Conservation (phyloP, 2,329 filamentous ascomycete genomes). For the Coniochaeta sp. region DNA sequence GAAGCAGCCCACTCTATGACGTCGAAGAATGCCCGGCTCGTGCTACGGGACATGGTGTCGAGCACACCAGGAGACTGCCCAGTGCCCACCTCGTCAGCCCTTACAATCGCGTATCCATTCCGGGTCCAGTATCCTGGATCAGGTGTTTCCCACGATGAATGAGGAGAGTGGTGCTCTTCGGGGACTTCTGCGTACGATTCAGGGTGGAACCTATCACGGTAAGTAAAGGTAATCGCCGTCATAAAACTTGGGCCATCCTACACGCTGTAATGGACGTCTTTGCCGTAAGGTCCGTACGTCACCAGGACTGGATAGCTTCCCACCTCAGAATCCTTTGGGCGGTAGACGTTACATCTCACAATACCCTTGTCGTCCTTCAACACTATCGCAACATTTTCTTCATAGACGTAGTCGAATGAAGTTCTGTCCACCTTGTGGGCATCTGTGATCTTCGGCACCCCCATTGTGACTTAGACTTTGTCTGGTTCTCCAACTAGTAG, state of each 20-base stretch:
- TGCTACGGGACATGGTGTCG: constrained; percentile 40
- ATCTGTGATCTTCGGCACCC: too few relatives aligned
- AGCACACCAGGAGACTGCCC: constrained; percentile 39
- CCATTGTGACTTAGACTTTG: too few relatives aligned
- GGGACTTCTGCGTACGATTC: constrained; percentile 41
- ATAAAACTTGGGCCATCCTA: too few relatives aligned
- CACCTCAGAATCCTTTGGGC: too few relatives aligned
- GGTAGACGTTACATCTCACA: too few relatives aligned
- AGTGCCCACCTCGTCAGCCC: constrained; percentile 40
- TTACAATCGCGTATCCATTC: constrained; percentile 46
- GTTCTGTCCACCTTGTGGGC: too few relatives aligned
- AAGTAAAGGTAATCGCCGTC: too few relatives aligned
- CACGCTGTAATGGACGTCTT: constrained; percentile 61
- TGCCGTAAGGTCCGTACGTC: constrained; percentile 68
- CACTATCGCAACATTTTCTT: too few relatives aligned
- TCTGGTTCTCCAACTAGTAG: too few relatives aligned
- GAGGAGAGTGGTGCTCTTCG: constrained; percentile 41
- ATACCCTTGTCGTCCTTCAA: too few relatives aligned
- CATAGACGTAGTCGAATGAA: too few relatives aligned
- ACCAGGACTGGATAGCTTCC: constrained; percentile 59
- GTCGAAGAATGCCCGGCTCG: constrained; percentile 39
- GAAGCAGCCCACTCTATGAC: constrained; percentile 41
- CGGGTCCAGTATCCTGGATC: constrained; percentile 49
- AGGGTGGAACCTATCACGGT: constrained; percentile 31
- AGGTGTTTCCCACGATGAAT: constrained; percentile 53